phyloP scores from a whole-genome alignment of 2,329 filamentous ascomycete species.

The Fusarium humuli region DNA sequence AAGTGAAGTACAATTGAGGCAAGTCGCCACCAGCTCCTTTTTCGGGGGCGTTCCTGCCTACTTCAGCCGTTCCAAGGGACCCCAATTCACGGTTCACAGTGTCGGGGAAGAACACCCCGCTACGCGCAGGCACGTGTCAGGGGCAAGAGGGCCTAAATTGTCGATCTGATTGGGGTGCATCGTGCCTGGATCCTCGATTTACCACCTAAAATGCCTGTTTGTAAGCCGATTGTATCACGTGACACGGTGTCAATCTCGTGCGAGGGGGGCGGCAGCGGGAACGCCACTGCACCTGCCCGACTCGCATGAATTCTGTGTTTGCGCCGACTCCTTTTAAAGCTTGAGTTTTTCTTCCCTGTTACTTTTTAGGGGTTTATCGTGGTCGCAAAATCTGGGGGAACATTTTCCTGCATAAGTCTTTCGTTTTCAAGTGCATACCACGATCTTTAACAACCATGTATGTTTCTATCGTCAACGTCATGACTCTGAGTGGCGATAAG shows the following conservation, averaged over 20 bases:
- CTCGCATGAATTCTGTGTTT: constrained; percentile 27
- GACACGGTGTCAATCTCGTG: constrained; percentile 51
- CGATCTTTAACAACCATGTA: constrained; percentile 23
- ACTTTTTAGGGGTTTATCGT: neutral
- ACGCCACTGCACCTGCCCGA: constrained; percentile 39
- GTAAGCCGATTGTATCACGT: constrained; percentile 43
- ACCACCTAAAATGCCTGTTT: neutral
- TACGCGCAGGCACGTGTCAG: constrained; percentile 52
- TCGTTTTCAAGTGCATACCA: neutral
- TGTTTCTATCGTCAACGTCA: constrained; percentile 1
- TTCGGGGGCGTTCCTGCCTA: constrained; percentile 23
- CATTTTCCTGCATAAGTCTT: constrained; percentile 2
- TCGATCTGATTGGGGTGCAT: constrained; percentile 36
- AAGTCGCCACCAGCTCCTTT: constrained; percentile 47
- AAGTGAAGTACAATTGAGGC: constrained; percentile 19
- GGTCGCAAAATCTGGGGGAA: constrained; percentile 12
- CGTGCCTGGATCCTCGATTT: constrained; percentile 25
- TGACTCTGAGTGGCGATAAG: constrained; percentile 10
- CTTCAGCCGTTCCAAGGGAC: constrained; percentile 7
- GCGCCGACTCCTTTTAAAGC: constrained; percentile 33
- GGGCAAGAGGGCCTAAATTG: constrained; percentile 19
- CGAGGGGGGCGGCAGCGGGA: constrained; percentile 13
- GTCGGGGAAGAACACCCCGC: constrained; percentile 41
- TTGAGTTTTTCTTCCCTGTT: constrained; percentile 12
- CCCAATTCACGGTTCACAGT: constrained; percentile 50